Percentiles rank a stretch among this genome's conserved stretches.
phyloP scores from a whole-genome alignment of 2,329 filamentous ascomycete genomes.

The Aspergillus sp. region DNA sequence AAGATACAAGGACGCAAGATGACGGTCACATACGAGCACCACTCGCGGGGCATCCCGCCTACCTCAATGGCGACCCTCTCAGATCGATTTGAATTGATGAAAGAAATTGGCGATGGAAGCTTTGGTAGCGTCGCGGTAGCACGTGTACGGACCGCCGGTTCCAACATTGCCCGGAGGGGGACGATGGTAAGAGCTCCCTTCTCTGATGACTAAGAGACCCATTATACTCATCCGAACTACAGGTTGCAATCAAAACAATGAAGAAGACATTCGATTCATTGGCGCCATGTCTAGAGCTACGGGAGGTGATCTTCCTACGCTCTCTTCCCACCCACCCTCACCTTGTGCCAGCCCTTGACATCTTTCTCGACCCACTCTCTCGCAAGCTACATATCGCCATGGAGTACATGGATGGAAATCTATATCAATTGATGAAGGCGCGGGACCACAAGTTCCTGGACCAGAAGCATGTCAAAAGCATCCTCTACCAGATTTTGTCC shows the following conservation, averaged over 20 bases:
- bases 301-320: conserved; percentile 94
- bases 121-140: conserved; percentile 95
- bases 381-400: conserved; percentile 97
- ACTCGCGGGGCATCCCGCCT: conserved; percentile 58
- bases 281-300: conserved; percentile 82
- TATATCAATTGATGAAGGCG: conserved; percentile 98
- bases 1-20: conserved; percentile 53
- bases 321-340: conserved; percentile 85
- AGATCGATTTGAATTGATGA: conserved; percentile 93
- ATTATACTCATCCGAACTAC: conserved; percentile 5
- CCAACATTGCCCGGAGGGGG: conserved; percentile 82
- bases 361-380: conserved; percentile 93
- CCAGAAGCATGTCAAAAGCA: conserved; percentile 90
- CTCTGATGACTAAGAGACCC: background rate
- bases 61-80: conserved; percentile 64
- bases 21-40: conserved; percentile 73
- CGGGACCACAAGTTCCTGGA: conserved; percentile 94
- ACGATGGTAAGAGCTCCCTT: conserved; percentile 70
- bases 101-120: conserved; percentile 98
- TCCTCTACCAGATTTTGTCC: conserved; percentile 93
- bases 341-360: conserved; percentile 94
- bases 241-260: conserved; percentile 99
- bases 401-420: conserved; percentile 99
- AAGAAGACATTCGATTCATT: conserved; percentile 99
- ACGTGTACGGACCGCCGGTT: conserved; percentile 85